Evolutionary conservation across 331 rosid genomes (phyloP).

Genomic region (Phaseolus coccineus): DNA sequence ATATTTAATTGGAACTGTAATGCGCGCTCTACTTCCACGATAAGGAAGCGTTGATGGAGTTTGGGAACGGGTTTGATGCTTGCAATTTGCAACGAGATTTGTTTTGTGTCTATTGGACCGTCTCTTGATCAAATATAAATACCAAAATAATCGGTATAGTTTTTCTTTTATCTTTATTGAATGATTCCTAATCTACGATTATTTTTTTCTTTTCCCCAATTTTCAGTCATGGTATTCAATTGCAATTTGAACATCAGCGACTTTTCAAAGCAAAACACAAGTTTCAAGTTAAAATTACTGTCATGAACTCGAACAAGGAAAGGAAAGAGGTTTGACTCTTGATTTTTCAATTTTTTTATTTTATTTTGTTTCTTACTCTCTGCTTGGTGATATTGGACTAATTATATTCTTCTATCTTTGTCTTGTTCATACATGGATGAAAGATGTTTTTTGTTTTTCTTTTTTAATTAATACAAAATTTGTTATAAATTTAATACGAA

Average conservation of each 20-base stretch:
- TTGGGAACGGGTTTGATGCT: too few relatives aligned
- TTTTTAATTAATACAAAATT: not conserved
- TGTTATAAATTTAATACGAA: not conserved
- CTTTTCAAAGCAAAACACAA: constrained; percentile 61
- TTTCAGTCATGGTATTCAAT: constrained; percentile 64
- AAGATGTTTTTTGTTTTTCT: not conserved
- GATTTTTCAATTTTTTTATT: constrained; percentile 20
- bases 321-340: constrained; percentile 61
- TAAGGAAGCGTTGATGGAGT: too few relatives aligned
- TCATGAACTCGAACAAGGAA: constrained; percentile 48
- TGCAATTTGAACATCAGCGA: constrained; percentile 56
- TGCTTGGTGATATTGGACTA: constrained; percentile 24
- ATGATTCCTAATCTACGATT: too few relatives aligned
- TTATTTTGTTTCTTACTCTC: constrained; percentile 16
- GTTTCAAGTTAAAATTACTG: constrained; percentile 64
- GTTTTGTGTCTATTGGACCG: too few relatives aligned
- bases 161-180: too few relatives aligned
- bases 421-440: not conserved
- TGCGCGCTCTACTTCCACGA: too few relatives aligned
- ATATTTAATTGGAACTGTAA: too few relatives aligned
- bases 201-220: not conserved
- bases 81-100: too few relatives aligned
- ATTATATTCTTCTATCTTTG: not conserved
- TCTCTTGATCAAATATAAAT: too few relatives aligned
- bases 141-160: too few relatives aligned